A percentile compares a stretch with the other conserved stretches of the same genome.
Conservation (phyloP, 345 rosid genomes). For the Brassica nigra region DNA sequence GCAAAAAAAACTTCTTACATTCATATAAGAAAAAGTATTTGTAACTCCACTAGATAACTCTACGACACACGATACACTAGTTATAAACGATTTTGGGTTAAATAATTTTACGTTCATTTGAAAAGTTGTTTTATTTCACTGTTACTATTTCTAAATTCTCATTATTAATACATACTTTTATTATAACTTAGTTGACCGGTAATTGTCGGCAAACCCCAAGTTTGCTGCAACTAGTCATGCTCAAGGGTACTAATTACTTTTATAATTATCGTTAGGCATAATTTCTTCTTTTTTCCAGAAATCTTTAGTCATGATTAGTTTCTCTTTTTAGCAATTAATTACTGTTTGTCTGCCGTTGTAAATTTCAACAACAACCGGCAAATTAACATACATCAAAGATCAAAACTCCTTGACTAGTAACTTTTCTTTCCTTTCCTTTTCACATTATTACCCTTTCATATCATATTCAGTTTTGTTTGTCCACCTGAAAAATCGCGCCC, state of each 20-base stretch:
- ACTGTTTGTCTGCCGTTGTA: constrained; percentile 37
- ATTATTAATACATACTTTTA: not conserved
- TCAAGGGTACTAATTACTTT: constrained; percentile 34
- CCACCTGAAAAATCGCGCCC: not conserved
- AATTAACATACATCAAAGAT: constrained; percentile 29
- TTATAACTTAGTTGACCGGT: constrained; percentile 31
- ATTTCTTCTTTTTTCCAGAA: not conserved
- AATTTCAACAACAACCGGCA: constrained; percentile 33
- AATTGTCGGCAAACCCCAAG: constrained; percentile 42
- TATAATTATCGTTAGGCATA: constrained; percentile 23
- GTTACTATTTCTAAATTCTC: not conserved
- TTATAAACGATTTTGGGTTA: not conserved
- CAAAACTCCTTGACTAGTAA: constrained; percentile 18
- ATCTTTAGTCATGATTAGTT: constrained; percentile 22
- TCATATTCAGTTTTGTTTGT: not conserved
- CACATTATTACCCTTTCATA: constrained; percentile 30
- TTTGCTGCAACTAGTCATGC: constrained; percentile 33
- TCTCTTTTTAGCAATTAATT: constrained; percentile 31
- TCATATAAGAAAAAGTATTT: not conserved
- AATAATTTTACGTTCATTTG: not conserved
- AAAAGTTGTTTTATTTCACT: not conserved
- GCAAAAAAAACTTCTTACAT: no score
- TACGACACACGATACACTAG: not conserved
- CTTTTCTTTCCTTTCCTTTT: constrained; percentile 19
- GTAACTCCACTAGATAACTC: not conserved